Conservation (phyloP, 2,329 filamentous ascomycete species). For the Sarocladium oryzae region DNA sequence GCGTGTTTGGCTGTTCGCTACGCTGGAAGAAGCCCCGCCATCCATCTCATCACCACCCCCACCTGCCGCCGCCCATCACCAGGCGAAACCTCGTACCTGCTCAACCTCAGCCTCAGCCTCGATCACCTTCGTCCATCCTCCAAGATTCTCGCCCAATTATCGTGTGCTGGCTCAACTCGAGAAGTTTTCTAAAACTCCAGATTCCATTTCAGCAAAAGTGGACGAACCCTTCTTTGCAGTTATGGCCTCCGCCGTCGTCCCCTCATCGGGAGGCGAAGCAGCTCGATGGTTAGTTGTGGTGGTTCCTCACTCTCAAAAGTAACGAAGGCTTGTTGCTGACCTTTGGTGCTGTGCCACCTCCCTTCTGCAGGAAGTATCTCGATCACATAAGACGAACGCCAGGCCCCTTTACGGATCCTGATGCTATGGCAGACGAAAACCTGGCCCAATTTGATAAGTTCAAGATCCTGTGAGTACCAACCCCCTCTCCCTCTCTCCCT, state of each 20-base stretch:
- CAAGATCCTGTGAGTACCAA: slow-evolving; percentile 62
- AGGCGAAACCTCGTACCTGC: too few relatives aligned
- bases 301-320: too few relatives aligned
- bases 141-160: too few relatives aligned
- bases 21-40: too few relatives aligned
- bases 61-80: too few relatives aligned
- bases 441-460: slow-evolving; percentile 56
- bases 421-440: slow-evolving; percentile 43
- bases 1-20: too few relatives aligned
- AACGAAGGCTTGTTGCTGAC: too few relatives aligned
- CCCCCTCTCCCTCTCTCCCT: neutral
- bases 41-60: too few relatives aligned
- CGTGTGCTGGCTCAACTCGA: too few relatives aligned
- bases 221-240: neutral
- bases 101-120: too few relatives aligned
- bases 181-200: neutral
- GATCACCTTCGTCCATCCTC: too few relatives aligned
- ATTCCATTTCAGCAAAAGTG: neutral
- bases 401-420: slow-evolving; percentile 75
- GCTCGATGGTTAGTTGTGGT: slow-evolving; percentile 32
- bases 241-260: neutral
- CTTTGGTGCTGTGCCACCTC: slow-evolving; percentile 10
- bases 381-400: slow-evolving; percentile 69
- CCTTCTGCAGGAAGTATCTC: slow-evolving; percentile 77
- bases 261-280: slow-evolving; percentile 17